Base-by-base conservation (phyloP, 164 flowering plant genomes). In the Vitis labrusca region DNA sequence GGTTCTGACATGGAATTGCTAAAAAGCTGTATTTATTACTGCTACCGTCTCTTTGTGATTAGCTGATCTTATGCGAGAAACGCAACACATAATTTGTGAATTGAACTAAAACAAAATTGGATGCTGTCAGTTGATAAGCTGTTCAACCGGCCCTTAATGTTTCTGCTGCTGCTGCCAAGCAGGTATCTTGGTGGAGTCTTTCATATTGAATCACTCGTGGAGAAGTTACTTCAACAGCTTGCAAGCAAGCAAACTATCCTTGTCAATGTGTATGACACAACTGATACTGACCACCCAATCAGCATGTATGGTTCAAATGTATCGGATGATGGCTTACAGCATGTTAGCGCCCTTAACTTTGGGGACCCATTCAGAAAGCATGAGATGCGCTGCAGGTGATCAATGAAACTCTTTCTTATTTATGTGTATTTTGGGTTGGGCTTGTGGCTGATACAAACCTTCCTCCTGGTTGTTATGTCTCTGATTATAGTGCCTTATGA, bases 331-430 rank as follows among this genome's bases (percentile, higher is more conserved):
- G 81, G 78, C 12, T 79, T 87, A 75, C 63, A 71, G 76, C 88
- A 73, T 74, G 73, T 85, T 51, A 93, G 98, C 78, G 10, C 71
- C 56, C 90, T 93, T 29, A 88, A 86, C 75, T 93, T 95, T 79
- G 98, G 97, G 50, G 99, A 95, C 70, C 99, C 99, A n/a, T 79
- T 76, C 59, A 85, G 96, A 74, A 91, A 82, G 78, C 97, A 95
- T 78, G 98, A 93, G 82, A 95, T 95, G 99, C 91, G 73, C 32
- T 95, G 99, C 97, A 90, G 99, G 98, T 90, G 72, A 78, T 49
- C 10, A 16, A 66, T 69, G 44, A 10, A 14, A 61, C 16, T 56
- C 55, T 9, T 23, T 55, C 55, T 75, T 27, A 37, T 19, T 51
- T 7, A 47, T 12, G 49, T 2, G 2, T 9, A 16, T 7, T 29